phyloP scores from a whole-genome alignment of 306 rosid genomes.

The Quercus glauca region DNA sequence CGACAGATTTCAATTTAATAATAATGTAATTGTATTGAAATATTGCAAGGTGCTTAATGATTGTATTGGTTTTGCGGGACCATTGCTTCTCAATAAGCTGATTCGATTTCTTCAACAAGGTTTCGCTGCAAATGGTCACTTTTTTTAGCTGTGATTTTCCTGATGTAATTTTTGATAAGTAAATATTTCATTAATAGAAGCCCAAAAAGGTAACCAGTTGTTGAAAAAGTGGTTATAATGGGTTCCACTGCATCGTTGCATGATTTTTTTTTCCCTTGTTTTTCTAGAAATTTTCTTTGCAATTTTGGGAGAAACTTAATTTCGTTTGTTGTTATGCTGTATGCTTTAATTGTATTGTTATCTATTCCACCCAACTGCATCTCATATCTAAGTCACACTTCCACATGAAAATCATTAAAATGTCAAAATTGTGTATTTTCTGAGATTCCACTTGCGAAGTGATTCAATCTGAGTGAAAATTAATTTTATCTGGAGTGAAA shows the following conservation, averaged over 20 bases:
- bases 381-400: too few relatives aligned
- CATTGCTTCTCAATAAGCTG: slow-evolving; percentile 91
- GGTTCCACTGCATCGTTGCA: slow-evolving; percentile 11
- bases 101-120: slow-evolving; percentile 88
- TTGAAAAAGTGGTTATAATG: not conserved
- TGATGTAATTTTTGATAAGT: not conserved
- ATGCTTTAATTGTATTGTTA: not conserved
- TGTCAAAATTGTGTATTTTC: too few relatives aligned
- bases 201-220: not conserved
- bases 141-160: slow-evolving; percentile 20
- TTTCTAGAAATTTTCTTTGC: not conserved
- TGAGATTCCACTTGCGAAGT: not conserved
- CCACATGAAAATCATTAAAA: too few relatives aligned
- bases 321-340: not conserved
- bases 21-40: not conserved
- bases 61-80: slow-evolving; percentile 84
- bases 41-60: slow-evolving; percentile 79
- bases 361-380: too few relatives aligned
- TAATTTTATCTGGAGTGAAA: too few relatives aligned
- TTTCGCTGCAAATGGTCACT: slow-evolving; percentile 28
- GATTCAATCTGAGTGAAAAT: not conserved
- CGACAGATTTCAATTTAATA: not conserved
- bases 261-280: not conserved
- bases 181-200: too few relatives aligned
- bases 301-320: not conserved